phyloP scores from a whole-genome alignment of 139 green algal genomes.

The Chlamydomonas urium region DNA sequence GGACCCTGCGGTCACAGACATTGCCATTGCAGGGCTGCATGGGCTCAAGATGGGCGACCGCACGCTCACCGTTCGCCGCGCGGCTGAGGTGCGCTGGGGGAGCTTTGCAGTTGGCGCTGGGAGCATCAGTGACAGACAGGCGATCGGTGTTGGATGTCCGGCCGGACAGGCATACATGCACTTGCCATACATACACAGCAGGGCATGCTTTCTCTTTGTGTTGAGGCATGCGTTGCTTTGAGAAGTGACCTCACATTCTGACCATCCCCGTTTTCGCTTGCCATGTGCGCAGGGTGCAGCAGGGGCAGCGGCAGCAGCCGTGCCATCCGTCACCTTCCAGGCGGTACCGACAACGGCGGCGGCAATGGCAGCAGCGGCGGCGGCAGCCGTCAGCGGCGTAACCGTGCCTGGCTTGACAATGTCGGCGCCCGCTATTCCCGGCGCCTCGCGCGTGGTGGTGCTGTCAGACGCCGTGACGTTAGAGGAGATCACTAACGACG shows the following conservation, averaged over 20 bases:
- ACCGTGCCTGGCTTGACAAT: neutral
- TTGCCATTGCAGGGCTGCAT: conserved; percentile 84
- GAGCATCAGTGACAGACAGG: too few species aligned
- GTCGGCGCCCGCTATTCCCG: neutral
- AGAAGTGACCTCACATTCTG: too few species aligned
- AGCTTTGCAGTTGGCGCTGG: too few species aligned
- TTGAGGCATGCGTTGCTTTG: too few species aligned
- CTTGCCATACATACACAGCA: too few species aligned
- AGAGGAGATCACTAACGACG: conserved; percentile 82
- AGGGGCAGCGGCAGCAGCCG: neutral
- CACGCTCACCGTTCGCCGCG: conserved; percentile 82
- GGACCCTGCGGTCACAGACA: conserved; percentile 78
- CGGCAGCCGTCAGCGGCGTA: neutral
- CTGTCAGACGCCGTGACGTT: conserved; percentile 65
- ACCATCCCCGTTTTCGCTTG: too few species aligned
- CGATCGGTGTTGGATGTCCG: too few species aligned
- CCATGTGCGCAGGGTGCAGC: neutral
- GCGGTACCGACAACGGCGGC: neutral
- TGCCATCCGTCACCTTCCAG: too few species aligned
- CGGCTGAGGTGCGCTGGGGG: conserved; percentile 59
- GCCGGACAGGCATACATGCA: too few species aligned
- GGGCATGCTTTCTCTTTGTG: too few species aligned
- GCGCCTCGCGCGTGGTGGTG: conserved; percentile 57
- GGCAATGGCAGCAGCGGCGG: conserved; percentile 1
- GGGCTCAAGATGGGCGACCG: conserved; percentile 96